phyloP scores from a whole-genome alignment of 805 yeast species.

The Kazachstania africana region DNA sequence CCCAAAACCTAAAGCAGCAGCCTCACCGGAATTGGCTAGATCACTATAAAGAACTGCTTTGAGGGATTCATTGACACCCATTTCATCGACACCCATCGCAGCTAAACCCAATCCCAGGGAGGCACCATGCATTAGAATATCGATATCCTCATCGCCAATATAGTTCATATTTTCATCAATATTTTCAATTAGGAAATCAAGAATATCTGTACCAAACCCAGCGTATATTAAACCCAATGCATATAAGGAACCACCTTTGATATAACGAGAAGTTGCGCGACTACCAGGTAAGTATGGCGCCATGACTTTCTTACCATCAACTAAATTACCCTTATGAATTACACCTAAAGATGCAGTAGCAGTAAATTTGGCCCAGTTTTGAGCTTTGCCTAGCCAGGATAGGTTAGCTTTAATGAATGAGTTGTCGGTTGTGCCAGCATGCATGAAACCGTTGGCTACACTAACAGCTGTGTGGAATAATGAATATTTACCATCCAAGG shows the following conservation, averaged over 20 bases:
- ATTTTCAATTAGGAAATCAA: conserved; percentile 64
- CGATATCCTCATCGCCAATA: conserved; percentile 60
- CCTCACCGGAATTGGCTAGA: conserved; percentile 89
- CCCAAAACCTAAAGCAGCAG: conserved; percentile 95
- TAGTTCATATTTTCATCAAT: conserved; percentile 48
- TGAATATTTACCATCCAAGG: conserved; percentile 83
- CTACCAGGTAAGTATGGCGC: conserved; percentile 85
- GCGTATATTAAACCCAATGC: conserved; percentile 92
- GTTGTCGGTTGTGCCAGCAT: conserved; percentile 93
- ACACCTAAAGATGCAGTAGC: conserved; percentile 98
- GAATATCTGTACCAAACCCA: conserved; percentile 85
- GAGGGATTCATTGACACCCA: conserved; percentile 65
- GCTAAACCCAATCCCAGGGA: conserved; percentile 92
- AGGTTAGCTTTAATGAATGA: conserved; percentile 79
- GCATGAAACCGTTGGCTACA: conserved; percentile 87
- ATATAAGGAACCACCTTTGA: conserved; percentile 90
- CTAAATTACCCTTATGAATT: conserved; percentile 85
- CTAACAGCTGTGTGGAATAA: conserved; percentile 94
- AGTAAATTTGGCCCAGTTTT: conserved; percentile 94
- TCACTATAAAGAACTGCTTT: conserved; percentile 78
- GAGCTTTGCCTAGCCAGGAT: conserved; percentile 96
- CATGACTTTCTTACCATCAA: conserved; percentile 78
- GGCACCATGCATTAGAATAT: conserved; percentile 89
- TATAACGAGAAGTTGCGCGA: conserved; percentile 59
- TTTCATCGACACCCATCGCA: conserved; percentile 83